phyloP scores from a whole-genome alignment of 129 eudicot species.

The Heracleum sosnowskyi region DNA sequence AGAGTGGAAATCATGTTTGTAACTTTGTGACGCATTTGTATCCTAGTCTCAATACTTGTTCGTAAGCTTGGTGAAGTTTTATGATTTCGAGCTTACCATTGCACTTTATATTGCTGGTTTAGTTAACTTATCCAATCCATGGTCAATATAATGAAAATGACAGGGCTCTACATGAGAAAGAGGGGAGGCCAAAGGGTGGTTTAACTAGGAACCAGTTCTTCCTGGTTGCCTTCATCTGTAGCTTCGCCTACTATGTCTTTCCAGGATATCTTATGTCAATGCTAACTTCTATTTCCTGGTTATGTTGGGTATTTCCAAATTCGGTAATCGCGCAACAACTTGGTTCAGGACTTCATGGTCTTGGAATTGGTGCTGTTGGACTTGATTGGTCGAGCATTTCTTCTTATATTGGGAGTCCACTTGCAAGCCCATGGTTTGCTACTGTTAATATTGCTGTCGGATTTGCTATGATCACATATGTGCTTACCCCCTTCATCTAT shows the following conservation, averaged over 20 bases:
- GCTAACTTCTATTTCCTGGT: slow-evolving; percentile 65
- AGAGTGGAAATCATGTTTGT: background rate
- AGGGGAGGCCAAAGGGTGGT: slow-evolving; percentile 41
- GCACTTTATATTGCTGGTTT: background rate
- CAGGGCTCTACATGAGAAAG: slow-evolving; percentile 74
- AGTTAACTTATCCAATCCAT: background rate
- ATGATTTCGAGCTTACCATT: background rate
- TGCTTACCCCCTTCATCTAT: slow-evolving; percentile 50
- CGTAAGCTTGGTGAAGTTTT: background rate
- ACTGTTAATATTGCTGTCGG: slow-evolving; percentile 63
- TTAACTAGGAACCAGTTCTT: slow-evolving; percentile 60
- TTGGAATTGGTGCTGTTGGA: slow-evolving; percentile 62
- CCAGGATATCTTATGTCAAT: slow-evolving; percentile 62
- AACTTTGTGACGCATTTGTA: background rate
- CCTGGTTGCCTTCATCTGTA: slow-evolving; percentile 51
- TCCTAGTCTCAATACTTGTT: background rate
- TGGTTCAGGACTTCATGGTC: slow-evolving; percentile 69
- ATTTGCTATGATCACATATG: slow-evolving; percentile 39
- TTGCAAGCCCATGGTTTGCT: slow-evolving; percentile 82
- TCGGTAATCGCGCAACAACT: slow-evolving; percentile 61
- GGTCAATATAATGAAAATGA: slow-evolving; percentile 6
- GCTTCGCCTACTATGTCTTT: slow-evolving; percentile 62
- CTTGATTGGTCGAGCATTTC: slow-evolving; percentile 72
- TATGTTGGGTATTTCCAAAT: slow-evolving; percentile 63
- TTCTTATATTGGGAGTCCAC: slow-evolving; percentile 60